phyloP scores from a whole-genome alignment of 179 eudicot genomes.

The Sideroxylon spinosum region DNA sequence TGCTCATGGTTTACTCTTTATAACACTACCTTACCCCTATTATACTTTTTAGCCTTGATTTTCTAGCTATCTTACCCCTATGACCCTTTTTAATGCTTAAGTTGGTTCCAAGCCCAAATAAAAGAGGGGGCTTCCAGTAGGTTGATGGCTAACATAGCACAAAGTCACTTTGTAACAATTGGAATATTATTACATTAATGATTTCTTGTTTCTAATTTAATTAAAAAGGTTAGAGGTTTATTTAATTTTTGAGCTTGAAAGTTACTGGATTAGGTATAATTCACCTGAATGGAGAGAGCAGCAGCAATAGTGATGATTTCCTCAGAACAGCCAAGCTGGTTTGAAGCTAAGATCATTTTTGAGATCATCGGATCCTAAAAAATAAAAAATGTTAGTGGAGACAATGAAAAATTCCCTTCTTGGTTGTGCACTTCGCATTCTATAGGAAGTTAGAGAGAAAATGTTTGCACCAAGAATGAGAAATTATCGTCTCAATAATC shows the following conservation, averaged over 20 bases:
- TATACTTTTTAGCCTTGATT: background rate
- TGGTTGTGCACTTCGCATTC: background rate
- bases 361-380: constrained; percentile 92
- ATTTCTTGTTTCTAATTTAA: too few relatives aligned
- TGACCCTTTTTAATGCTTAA: too few relatives aligned
- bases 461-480: background rate
- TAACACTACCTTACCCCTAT: background rate
- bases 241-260: too few relatives aligned
- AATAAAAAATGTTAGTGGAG: background rate
- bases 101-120: too few relatives aligned
- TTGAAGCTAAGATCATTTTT: constrained; percentile 81
- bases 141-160: too few relatives aligned
- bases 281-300: constrained; percentile 83
- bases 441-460: background rate
- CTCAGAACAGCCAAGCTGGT: constrained; percentile 77
- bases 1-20: background rate
- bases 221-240: too few relatives aligned
- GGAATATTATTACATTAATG: too few relatives aligned
- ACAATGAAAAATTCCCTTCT: background rate
- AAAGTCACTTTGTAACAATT: too few relatives aligned
- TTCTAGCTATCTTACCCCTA: background rate
- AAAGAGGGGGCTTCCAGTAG: too few relatives aligned
- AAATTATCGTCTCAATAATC: background rate
- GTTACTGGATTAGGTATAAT: background rate
- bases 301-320: constrained; percentile 92